A percentile compares a stretch with the other conserved stretches of the same genome.
Conservation (phyloP, 768 basidiomycete species). For the Cystobasidium onofrii region DNA sequence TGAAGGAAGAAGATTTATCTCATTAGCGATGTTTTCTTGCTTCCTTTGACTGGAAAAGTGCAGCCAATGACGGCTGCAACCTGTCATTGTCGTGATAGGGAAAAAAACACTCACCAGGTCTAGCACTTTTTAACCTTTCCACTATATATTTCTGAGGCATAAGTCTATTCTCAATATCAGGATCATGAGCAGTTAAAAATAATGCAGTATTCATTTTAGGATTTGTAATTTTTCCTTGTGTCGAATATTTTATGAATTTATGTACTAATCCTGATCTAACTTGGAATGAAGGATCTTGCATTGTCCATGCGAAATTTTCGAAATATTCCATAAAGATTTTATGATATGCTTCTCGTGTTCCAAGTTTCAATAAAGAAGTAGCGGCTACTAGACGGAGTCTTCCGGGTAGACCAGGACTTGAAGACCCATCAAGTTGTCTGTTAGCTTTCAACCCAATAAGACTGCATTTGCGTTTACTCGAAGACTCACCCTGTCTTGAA, state of each 20-base stretch:
- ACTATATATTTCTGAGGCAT: slow-evolving; percentile 8
- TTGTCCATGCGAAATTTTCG: slow-evolving; percentile 6
- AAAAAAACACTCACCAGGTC: slow-evolving; percentile 6
- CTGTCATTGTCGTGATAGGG: too few species aligned
- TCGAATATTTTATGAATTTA: slow-evolving; percentile 63
- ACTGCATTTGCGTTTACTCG: not conserved
- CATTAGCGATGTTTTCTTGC: not conserved
- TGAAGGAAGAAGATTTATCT: slow-evolving; percentile 46
- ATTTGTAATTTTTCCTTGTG: slow-evolving; percentile 53
- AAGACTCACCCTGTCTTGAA: slow-evolving; percentile 48
- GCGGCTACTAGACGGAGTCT: slow-evolving; percentile 78
- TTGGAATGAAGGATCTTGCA: slow-evolving; percentile 76
- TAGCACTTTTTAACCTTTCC: not conserved
- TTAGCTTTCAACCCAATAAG: not conserved
- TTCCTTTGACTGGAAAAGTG: too few species aligned
- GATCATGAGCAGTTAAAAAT: slow-evolving; percentile 83
- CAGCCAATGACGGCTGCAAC: too few species aligned
- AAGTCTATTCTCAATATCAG: slow-evolving; percentile 66
- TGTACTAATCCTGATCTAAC: slow-evolving; percentile 69
- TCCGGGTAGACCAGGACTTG: slow-evolving; percentile 51
- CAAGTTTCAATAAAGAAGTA: slow-evolving; percentile 68
- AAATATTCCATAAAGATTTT: not conserved
- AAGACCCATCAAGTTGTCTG: slow-evolving; percentile 42
- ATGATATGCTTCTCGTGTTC: slow-evolving; percentile 54
- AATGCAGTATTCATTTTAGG: slow-evolving; percentile 72